phyloP scores from a whole-genome alignment of 148 eudicot species.

The Rhododendron griersonianum region DNA sequence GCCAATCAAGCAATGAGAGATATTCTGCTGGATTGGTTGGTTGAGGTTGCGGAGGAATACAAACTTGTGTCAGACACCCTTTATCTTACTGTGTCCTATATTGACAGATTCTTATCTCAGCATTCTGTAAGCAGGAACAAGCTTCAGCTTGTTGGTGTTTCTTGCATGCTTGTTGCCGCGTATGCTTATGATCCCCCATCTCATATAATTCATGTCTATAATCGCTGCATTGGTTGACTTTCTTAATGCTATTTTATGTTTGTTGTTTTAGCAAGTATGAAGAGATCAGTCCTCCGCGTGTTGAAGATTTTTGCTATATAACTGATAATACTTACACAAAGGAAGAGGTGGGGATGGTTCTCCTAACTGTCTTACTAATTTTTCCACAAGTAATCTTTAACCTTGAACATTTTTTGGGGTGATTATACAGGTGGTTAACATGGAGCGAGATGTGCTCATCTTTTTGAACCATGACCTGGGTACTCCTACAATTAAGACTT shows the following conservation, averaged over 20 bases:
- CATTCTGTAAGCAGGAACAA: background rate
- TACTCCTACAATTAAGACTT: constrained; percentile 53
- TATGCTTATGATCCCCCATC: background rate
- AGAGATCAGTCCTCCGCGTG: constrained; percentile 54
- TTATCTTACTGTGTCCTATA: constrained; percentile 40
- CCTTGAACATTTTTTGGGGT: background rate
- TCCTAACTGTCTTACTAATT: background rate
- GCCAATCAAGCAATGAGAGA: background rate
- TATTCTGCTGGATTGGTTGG: background rate
- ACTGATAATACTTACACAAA: constrained; percentile 18
- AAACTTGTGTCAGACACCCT: constrained; percentile 57
- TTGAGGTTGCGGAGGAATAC: constrained; percentile 36
- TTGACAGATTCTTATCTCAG: constrained; percentile 41
- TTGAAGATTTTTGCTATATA: constrained; percentile 54
- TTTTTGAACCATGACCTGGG: constrained; percentile 28
- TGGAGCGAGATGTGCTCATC: constrained; percentile 37
- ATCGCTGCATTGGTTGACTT: background rate
- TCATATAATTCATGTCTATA: background rate
- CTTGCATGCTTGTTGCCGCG: background rate
- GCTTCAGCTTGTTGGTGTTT: constrained; percentile 4
- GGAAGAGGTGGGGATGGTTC: background rate
- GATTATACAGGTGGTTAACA: constrained; percentile 36
- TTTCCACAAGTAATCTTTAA: background rate
- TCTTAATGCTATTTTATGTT: background rate
- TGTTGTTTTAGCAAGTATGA: constrained; percentile 46